Percentiles rank a stretch among this genome's conserved stretches.
These are phyloP conservation scores for Rosa persica DNA, from an alignment of 306 rosid genomes.

Conservation along the genomic window DNA sequence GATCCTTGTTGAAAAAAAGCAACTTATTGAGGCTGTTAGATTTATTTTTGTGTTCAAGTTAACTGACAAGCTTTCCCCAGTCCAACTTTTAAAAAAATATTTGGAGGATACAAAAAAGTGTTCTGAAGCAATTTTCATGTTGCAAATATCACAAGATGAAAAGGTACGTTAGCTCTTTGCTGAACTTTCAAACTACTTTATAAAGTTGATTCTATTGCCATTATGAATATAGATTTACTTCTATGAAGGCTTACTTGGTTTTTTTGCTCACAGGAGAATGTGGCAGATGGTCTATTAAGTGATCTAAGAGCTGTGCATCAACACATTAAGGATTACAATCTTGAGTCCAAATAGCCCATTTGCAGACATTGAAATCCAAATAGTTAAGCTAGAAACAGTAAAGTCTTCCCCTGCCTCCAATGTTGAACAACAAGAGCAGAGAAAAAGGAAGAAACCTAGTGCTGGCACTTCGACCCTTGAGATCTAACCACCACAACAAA, in stretches of 20 bases:
- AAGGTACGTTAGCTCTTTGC: slow-evolving; percentile 24
- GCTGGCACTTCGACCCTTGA: not conserved
- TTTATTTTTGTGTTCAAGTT: slow-evolving; percentile 49
- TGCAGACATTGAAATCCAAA: slow-evolving; percentile 26
- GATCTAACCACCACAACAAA: not conserved
- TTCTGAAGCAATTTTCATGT: not conserved
- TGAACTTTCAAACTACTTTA: not conserved
- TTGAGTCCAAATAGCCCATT: slow-evolving; percentile 32
- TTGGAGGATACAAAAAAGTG: slow-evolving; percentile 7
- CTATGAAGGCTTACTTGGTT: not conserved
- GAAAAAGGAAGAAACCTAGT: slow-evolving; percentile 1
- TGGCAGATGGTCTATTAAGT: slow-evolving; percentile 29
- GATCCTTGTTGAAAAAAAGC: slow-evolving; percentile 38
- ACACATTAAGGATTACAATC: slow-evolving; percentile 45
- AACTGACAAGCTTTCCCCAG: slow-evolving; percentile 40
- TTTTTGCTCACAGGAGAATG: slow-evolving; percentile 34
- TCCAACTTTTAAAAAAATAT: slow-evolving; percentile 27
- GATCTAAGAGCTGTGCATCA: slow-evolving; percentile 25
- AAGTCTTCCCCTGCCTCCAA: slow-evolving; percentile 11
- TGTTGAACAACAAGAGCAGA: not conserved
- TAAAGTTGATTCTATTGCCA: not conserved
- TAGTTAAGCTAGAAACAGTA: slow-evolving; percentile 24
- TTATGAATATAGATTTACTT: not conserved
- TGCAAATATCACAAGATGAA: not conserved
- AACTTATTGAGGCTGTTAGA: slow-evolving; percentile 51